These are phyloP conservation scores for Acrodontium crateriforme DNA, from an alignment of 2,329 filamentous ascomycete species.

Conservation along the genomic window DNA sequence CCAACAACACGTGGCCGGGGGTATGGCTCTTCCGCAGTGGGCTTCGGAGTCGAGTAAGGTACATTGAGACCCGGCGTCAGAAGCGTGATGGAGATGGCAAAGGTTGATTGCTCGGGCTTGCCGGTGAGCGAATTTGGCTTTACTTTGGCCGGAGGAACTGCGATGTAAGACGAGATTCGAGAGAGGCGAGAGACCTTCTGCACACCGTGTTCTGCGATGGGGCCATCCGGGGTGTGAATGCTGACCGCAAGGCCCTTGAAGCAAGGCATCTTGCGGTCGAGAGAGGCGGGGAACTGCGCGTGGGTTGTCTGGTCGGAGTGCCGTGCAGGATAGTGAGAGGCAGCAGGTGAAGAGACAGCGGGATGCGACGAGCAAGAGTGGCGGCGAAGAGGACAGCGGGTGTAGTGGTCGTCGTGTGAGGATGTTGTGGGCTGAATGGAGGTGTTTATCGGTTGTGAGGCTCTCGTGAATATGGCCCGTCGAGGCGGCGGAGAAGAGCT, in stretches of 20 bases:
- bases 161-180: slow-evolving; percentile 93
- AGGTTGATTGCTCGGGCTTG: slow-evolving; percentile 84
- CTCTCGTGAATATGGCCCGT: no score
- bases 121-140: slow-evolving; percentile 48
- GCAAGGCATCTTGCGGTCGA: slow-evolving; percentile 62
- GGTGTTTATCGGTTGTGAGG: no score
- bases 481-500: no score
- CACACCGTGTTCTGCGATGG: slow-evolving; percentile 83
- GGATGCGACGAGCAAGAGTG: no score
- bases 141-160: slow-evolving; percentile 77
- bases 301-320: no score
- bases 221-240: slow-evolving; percentile 70
- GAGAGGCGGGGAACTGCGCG: no score
- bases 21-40: slow-evolving; percentile 60
- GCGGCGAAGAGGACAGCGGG: no score
- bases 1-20: slow-evolving; percentile 74
- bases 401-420: no score
- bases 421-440: no score
- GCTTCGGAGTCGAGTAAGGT: slow-evolving; percentile 80
- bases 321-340: no score
- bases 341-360: no score
- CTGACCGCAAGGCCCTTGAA: slow-evolving; percentile 98
- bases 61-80: slow-evolving; percentile 78
- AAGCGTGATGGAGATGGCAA: slow-evolving; percentile 95
- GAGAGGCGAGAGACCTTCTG: slow-evolving; percentile 85